Conservation (phyloP, 2,329 filamentous ascomycete genomes). For the Cladophialophora immunda region DNA sequence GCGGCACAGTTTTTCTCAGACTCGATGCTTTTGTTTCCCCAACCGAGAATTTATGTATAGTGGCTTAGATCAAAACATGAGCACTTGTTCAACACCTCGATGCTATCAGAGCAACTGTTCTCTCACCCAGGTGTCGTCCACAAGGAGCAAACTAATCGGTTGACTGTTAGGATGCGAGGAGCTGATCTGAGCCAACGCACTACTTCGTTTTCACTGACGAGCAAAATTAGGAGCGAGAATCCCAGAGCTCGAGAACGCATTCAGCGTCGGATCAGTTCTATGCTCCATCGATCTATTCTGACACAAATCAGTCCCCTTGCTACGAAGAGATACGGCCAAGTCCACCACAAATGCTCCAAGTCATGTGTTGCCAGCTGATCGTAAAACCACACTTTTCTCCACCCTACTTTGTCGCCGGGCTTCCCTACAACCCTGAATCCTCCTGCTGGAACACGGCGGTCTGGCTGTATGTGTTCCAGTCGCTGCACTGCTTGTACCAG, state of each 20-base stretch:
- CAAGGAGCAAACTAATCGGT: neutral
- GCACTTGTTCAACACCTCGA: conserved; percentile 20
- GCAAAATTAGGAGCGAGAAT: neutral
- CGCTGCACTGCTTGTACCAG: conserved; percentile 48
- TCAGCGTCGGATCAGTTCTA: neutral
- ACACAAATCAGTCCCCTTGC: neutral
- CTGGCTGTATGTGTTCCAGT: conserved; percentile 40
- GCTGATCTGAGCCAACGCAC: neutral
- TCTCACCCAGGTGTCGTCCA: neutral
- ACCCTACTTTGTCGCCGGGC: neutral
- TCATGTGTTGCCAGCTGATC: conserved; percentile 12
- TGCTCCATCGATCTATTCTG: neutral
- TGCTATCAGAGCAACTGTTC: neutral
- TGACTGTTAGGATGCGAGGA: neutral
- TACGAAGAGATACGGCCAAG: neutral
- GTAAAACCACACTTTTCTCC: neutral
- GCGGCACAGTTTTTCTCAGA: conserved; percentile 11
- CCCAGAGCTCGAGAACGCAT: neutral
- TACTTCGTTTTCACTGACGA: neutral
- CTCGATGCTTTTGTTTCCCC: conserved; percentile 15
- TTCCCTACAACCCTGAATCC: conserved; percentile 41
- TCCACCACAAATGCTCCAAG: neutral
- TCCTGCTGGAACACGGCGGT: conserved; percentile 38
- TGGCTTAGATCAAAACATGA: conserved; percentile 37
- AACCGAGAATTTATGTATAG: conserved; percentile 38